phyloP scores from a whole-genome alignment of 2,329 filamentous ascomycete species.

The Didymella arachidicola region DNA sequence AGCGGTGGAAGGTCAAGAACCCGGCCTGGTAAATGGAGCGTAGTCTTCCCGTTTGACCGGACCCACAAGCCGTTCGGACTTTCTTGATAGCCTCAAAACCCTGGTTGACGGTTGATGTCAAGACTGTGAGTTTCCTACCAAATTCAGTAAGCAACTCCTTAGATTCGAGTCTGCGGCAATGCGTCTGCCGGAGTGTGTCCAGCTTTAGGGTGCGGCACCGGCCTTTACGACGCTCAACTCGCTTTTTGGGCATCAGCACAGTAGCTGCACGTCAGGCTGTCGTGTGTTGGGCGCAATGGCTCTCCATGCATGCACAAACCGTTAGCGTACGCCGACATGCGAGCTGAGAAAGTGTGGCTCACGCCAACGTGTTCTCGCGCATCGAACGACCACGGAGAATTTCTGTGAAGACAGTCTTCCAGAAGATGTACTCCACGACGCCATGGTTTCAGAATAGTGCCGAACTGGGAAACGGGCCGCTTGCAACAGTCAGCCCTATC shows the following conservation, averaged over 20 bases:
- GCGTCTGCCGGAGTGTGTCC: not conserved
- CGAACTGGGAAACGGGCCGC: slow-evolving; percentile 23
- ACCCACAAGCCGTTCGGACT: slow-evolving; percentile 13
- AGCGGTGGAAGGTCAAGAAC: slow-evolving; percentile 31
- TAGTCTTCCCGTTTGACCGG: slow-evolving; percentile 11
- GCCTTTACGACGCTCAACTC: not conserved
- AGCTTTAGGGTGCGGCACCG: not conserved
- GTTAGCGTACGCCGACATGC: slow-evolving; percentile 1
- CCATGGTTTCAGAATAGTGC: slow-evolving; percentile 25
- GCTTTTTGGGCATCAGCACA: slow-evolving; percentile 11
- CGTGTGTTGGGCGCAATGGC: not conserved
- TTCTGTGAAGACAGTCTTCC: slow-evolving; percentile 21
- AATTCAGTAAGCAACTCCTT: slow-evolving; percentile 8
- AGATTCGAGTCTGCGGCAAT: not conserved
- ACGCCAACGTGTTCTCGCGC: not conserved
- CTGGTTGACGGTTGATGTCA: not conserved
- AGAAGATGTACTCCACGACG: slow-evolving; percentile 24
- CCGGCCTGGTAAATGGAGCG: slow-evolving; percentile 2
- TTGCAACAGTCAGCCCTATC: not conserved
- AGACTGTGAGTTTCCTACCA: not conserved
- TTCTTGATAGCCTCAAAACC: slow-evolving; percentile 1
- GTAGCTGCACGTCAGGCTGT: slow-evolving; percentile 13
- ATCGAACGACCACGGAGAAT: slow-evolving; percentile 19
- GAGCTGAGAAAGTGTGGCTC: not conserved
- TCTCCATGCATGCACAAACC: slow-evolving; percentile 4